Percentiles rank a stretch among this genome's conserved stretches.
phyloP scores from a whole-genome alignment of 305 asterid genomes.

The Coffea humblotiana region DNA sequence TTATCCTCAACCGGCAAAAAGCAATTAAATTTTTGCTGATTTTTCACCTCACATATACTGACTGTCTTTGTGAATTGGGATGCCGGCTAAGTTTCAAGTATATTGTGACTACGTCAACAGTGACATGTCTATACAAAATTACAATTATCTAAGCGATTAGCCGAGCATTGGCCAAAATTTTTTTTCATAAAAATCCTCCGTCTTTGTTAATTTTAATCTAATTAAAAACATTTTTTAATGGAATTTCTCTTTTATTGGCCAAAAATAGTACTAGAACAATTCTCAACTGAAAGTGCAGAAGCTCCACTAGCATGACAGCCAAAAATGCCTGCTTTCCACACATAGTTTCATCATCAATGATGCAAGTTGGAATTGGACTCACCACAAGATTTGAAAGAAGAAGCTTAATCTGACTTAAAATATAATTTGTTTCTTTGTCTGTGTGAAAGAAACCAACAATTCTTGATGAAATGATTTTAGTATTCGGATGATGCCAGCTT shows the following conservation, averaged over 20 bases:
- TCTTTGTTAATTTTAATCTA: background rate
- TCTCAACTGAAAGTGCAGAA: constrained; percentile 3
- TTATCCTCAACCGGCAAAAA: background rate
- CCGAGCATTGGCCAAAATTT: background rate
- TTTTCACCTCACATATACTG: background rate
- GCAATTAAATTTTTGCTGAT: background rate
- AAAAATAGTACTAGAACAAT: background rate
- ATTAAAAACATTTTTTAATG: background rate
- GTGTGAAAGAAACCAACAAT: background rate
- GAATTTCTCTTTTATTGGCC: background rate
- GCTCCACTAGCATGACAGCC: background rate
- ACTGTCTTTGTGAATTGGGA: background rate
- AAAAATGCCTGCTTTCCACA: constrained; percentile 1
- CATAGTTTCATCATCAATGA: background rate
- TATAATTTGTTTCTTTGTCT: background rate
- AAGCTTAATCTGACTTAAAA: background rate
- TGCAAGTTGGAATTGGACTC: background rate
- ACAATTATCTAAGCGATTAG: background rate
- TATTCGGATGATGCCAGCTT: background rate
- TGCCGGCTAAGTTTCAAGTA: constrained; percentile 17
- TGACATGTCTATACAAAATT: constrained; percentile 13
- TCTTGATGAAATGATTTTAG: background rate
- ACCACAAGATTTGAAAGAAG: background rate
- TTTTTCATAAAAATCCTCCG: background rate
- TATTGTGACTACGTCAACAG: background rate